A percentile compares a stretch with the other conserved stretches of the same genome.
phyloP scores from a whole-genome alignment of 306 rosid genomes.

The Bauhinia variegata region DNA sequence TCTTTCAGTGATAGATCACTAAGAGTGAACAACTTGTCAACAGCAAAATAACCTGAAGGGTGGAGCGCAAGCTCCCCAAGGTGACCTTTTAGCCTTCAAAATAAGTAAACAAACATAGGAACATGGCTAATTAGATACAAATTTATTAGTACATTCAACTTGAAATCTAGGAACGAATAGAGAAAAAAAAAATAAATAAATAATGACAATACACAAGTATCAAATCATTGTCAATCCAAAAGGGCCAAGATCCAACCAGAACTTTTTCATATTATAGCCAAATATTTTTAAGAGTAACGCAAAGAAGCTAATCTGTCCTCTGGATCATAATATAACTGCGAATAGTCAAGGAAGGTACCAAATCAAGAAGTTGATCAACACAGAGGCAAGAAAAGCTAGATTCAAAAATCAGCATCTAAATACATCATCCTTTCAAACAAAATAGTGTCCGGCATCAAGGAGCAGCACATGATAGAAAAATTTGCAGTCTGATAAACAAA shows the following conservation, averaged over 20 bases:
- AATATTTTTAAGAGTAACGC: no score
- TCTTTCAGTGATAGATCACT: constrained; percentile 76
- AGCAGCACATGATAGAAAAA: no score
- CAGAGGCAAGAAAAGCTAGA: no score
- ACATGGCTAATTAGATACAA: constrained; percentile 4
- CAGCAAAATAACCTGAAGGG: constrained; percentile 72
- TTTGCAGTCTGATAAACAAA: no score
- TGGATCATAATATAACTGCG: no score
- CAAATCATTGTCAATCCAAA: no score
- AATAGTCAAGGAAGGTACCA: no score
- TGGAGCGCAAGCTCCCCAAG: constrained; percentile 79
- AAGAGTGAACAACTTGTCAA: constrained; percentile 73
- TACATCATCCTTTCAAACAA: constrained; percentile 7
- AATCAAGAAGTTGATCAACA: no score
- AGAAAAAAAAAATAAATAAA: not conserved
- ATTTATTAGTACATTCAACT: constrained; percentile 23
- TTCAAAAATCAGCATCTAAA: not conserved
- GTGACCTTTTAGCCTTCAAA: constrained; percentile 72
- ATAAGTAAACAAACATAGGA: constrained; percentile 32
- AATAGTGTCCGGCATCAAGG: not conserved
- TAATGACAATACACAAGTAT: not conserved
- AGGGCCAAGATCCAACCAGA: no score
- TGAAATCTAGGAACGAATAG: constrained; percentile 3
- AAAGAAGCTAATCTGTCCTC: no score
- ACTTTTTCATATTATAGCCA: no score